Percentiles rank a stretch among this genome's conserved stretches.
phyloP scores from a whole-genome alignment of 2,329 filamentous ascomycete genomes.

The Knufia fluminis region DNA sequence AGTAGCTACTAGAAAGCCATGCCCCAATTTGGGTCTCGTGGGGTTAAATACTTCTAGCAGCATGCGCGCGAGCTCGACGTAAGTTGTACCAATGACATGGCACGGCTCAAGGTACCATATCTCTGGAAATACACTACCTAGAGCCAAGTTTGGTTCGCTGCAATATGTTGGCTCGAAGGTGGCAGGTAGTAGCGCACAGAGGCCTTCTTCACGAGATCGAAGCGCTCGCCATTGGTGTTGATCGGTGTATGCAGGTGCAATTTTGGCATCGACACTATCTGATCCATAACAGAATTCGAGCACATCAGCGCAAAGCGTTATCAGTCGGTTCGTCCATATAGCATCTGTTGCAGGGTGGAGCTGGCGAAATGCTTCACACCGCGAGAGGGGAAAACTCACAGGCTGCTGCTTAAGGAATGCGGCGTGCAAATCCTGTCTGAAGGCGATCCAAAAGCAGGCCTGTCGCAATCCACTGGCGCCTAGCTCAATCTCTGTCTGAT shows the following conservation, averaged over 20 bases:
- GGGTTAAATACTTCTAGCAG: constrained; percentile 51
- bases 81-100: constrained; percentile 52
- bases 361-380: constrained; percentile 30
- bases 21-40: constrained; percentile 42
- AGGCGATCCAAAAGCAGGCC: constrained; percentile 40
- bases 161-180: constrained; percentile 50
- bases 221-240: constrained; percentile 14
- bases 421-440: constrained; percentile 43
- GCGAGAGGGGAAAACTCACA: constrained; percentile 30
- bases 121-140: constrained; percentile 44
- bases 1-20: constrained; percentile 19
- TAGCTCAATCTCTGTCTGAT: neutral
- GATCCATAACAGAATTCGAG: constrained; percentile 51
- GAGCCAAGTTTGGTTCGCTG: constrained; percentile 29
- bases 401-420: constrained; percentile 35
- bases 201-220: constrained; percentile 12
- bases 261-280: constrained; percentile 8
- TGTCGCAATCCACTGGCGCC: constrained; percentile 30
- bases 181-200: constrained; percentile 37
- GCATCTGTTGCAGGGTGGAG: constrained; percentile 28
- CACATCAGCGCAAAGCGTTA: constrained; percentile 53
- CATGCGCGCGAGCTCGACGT: constrained; percentile 50
- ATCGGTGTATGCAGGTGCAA: constrained; percentile 15
- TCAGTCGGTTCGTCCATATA: constrained; percentile 46
- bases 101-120: constrained; percentile 50